These are phyloP conservation scores for Lodderomyces beijingensis DNA, from an alignment of 1,139 yeast species.

Conservation along the genomic window DNA sequence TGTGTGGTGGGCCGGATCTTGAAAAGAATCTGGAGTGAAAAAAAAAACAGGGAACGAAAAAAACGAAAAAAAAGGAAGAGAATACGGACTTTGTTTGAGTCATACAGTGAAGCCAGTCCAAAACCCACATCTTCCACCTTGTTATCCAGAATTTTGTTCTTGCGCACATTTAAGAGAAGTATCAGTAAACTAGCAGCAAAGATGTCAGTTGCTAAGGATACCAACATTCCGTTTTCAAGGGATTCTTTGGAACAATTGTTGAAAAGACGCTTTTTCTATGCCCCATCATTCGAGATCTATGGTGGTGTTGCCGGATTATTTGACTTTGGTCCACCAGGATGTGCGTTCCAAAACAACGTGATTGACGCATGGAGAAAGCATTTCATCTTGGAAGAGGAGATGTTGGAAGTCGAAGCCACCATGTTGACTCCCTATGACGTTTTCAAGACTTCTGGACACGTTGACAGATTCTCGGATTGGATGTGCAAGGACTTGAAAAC, in stretches of 20 bases:
- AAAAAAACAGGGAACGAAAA: not conserved
- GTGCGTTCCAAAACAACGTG: slow-evolving; percentile 95
- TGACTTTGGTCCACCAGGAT: slow-evolving; percentile 99
- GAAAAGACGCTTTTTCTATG: slow-evolving; percentile 93
- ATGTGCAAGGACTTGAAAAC: slow-evolving; percentile 95
- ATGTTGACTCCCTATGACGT: slow-evolving; percentile 98
- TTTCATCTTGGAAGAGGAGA: slow-evolving; percentile 94
- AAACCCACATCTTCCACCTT: not conserved
- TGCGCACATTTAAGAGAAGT: not conserved
- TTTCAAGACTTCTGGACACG: slow-evolving; percentile 97
- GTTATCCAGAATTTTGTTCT: not conserved
- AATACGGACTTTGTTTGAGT: no score
- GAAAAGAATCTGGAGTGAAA: not conserved
- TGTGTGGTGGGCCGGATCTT: no score
- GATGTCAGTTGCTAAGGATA: slow-evolving; percentile 26
- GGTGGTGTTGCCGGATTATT: slow-evolving; percentile 98
- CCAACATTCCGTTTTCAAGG: slow-evolving; percentile 58
- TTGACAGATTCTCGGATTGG: slow-evolving; percentile 98
- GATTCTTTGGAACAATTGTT: slow-evolving; percentile 86
- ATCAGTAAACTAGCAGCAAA: not conserved
- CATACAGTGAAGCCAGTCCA: no score
- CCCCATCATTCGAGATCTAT: slow-evolving; percentile 95
- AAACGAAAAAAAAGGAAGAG: not conserved
- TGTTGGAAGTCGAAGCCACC: slow-evolving; percentile 97
- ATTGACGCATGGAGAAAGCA: slow-evolving; percentile 97